Evolutionary conservation across 1,284 basidiomycete species (phyloP).

Genomic region (Inonotus obliquus): DNA sequence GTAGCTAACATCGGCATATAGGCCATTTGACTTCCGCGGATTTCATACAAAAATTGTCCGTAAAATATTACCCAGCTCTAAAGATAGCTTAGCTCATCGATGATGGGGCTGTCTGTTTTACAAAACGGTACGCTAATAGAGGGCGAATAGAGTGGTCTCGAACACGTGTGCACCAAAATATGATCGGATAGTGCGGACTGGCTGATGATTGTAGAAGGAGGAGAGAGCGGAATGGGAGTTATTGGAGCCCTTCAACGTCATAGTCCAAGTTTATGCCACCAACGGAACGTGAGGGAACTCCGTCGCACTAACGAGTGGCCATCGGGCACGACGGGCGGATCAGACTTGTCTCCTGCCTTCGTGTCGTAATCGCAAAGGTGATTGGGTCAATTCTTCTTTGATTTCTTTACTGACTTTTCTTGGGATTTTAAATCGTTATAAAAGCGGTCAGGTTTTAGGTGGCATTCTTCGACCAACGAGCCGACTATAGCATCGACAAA

Average conservation of each 20-base stretch:
- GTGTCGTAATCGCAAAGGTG: not conserved
- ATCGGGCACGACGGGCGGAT: not conserved
- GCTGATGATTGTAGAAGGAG: not conserved
- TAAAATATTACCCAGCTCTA: not conserved
- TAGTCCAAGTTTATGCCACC: not conserved
- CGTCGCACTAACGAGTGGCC: not conserved
- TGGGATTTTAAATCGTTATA: not conserved
- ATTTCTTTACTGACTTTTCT: not conserved
- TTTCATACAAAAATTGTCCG: not conserved
- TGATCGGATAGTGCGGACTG: conserved; percentile 1
- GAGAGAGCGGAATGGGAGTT: not conserved
- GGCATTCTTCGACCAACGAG: not conserved
- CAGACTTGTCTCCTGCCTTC: not conserved
- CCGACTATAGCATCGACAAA: not conserved
- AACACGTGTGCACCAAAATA: not conserved
- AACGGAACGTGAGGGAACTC: not conserved
- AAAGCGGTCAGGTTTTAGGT: not conserved
- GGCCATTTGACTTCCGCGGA: not conserved
- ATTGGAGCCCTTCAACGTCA: not conserved
- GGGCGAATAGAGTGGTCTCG: not conserved
- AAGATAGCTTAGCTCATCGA: not conserved
- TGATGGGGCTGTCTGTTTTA: not conserved
- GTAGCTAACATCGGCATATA: no score
- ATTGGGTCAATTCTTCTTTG: not conserved
- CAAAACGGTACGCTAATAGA: not conserved